Evolutionary conservation across 768 basidiomycete genomes (phyloP), one percentile per base, ranked within the genome.

Genomic region (Boletus eberwhitei): DNA sequence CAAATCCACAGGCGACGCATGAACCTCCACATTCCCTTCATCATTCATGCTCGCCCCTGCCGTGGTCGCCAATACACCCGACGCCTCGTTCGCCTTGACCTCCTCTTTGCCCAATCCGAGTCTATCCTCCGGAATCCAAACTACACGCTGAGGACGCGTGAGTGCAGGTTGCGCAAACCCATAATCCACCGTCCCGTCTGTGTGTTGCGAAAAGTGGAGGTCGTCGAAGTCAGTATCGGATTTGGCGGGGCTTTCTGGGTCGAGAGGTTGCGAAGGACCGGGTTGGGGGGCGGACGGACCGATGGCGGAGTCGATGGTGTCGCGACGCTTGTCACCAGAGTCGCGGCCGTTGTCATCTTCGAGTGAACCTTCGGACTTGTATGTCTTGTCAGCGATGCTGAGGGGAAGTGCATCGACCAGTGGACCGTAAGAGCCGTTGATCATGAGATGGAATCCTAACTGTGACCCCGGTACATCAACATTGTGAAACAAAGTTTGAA

Each of bases 111-210:
- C 82, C 50, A 93, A 32, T n/a, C 67, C 68, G 21, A 59, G 59
- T 7, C 71, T 61, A 67, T 98, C 96, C 37, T 74, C 71, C 21
- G 96, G 91, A 50, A 98, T 70, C 96, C 96, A 98, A 32, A 98
- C 74, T 5, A 83, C 77, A 58, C 86, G 78, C 72, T 93, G 90
- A 44, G 88, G 83, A 48, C 83, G 72, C 57, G 75, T 82, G 51
- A 82, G 78, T 8, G 93, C 93, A 16, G 96, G 96, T 63, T 96
- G 96, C 43, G 88, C 85, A 73, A 96, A 98, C 13, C 88, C 87
- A 63, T 85, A 84, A 47, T 82, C 67, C 56, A 68, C 52, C 44
- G 17, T n/a, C 9, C 65, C 70, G 19, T 70, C 69, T 2, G 50
- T 38, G 22, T 68, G 61, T 41, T 56, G 63, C 44, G 68, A 57